phyloP scores from a whole-genome alignment of 2,329 filamentous ascomycete genomes.

The Salinomyces thailandicus region DNA sequence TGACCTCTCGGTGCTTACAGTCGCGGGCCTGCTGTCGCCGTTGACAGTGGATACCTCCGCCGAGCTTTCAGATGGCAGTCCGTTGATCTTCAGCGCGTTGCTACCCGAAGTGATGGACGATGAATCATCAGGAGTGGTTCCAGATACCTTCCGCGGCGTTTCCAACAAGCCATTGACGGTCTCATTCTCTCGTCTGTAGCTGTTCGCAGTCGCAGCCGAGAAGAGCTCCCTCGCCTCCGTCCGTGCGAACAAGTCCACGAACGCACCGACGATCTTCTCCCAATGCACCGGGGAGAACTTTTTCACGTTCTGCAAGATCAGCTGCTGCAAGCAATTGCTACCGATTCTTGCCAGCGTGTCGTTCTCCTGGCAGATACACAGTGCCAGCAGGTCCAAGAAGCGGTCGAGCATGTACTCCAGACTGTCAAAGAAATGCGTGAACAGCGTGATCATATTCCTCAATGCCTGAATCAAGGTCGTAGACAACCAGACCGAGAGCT shows the following conservation, averaged over 20 bases:
- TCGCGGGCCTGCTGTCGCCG: constrained; percentile 8
- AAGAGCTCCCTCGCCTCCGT: constrained; percentile 95
- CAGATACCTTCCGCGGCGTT: constrained; percentile 5
- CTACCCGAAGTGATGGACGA: constrained; percentile 11
- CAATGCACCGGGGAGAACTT: constrained; percentile 85
- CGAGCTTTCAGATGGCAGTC: constrained; percentile 12
- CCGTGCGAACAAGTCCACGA: constrained; percentile 87
- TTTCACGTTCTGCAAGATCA: constrained; percentile 90
- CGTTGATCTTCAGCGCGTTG: constrained; percentile 37
- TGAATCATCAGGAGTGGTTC: constrained; percentile 9
- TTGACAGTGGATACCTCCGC: constrained; percentile 13
- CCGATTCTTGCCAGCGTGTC: constrained; percentile 96
- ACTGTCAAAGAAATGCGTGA: constrained; percentile 95
- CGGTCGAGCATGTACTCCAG: constrained; percentile 96
- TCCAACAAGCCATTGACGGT: constrained; percentile 12
- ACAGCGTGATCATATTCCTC: constrained; percentile 95
- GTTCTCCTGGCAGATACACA: constrained; percentile 98
- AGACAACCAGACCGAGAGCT: constrained; percentile 94
- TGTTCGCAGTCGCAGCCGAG: constrained; percentile 56
- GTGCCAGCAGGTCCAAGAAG: constrained; percentile 85
- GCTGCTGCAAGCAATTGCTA: constrained; percentile 92
- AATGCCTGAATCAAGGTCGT: constrained; percentile 99
- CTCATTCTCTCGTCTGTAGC: constrained; percentile 15
- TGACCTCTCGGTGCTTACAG: constrained; percentile 5
- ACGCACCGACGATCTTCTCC: constrained; percentile 88